These are phyloP conservation scores for Eimeria necatrix DNA, from an alignment of 169 alveolate species.

Conservation along the genomic window DNA sequence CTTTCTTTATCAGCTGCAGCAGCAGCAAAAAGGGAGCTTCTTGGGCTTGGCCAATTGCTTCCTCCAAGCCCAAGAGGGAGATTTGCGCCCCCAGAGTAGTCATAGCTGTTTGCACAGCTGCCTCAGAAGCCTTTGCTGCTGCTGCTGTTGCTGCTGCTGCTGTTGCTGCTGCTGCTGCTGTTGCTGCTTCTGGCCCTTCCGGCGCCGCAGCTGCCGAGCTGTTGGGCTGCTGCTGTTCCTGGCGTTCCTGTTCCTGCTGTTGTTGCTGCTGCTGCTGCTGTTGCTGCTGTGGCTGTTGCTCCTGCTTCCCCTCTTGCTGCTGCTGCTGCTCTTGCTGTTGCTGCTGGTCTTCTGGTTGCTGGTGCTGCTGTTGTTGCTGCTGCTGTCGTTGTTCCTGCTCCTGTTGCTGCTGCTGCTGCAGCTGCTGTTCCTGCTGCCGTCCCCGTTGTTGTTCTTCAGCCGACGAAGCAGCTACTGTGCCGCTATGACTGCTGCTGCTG, in stretches of 20 bases:
- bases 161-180: constrained; percentile 54
- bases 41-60: not conserved
- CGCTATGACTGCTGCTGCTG: constrained; percentile 23
- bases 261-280: constrained; percentile 23
- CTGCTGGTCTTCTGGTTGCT: not conserved
- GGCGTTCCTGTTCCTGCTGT: too few relatives aligned
- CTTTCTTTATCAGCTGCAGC: not conserved
- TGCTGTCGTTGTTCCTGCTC: not conserved
- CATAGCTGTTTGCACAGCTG: not conserved
- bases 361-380: constrained; percentile 13
- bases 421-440: not conserved
- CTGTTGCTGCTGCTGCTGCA: not conserved
- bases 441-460: not conserved
- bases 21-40: not conserved
- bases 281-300: not conserved
- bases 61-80: not conserved
- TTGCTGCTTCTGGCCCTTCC: not conserved
- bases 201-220: not conserved
- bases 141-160: not conserved
- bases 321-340: not conserved
- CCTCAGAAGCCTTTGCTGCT: not conserved
- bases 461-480: not conserved
- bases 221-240: not conserved
- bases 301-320: not conserved
- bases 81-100: not conserved